Base-by-base conservation (phyloP, 768 basidiomycete genomes). In the Mycena kentingensis region DNA sequence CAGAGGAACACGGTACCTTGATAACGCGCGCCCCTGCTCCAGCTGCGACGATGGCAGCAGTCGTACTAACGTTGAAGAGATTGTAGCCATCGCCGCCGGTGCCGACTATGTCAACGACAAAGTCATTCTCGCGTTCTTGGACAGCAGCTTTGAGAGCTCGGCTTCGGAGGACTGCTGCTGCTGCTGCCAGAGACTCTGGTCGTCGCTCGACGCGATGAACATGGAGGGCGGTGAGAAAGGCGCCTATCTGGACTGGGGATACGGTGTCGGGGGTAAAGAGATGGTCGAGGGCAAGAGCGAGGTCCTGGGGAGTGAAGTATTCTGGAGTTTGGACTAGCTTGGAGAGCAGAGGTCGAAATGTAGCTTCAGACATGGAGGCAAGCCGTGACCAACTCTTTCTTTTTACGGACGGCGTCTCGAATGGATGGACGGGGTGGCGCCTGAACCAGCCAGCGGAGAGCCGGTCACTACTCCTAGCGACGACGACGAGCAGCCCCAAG, bases 61-160 rank as follows among this genome's bases (percentile, higher is more conserved):
- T 87, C 1, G 96, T 98, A 66, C 93, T 95, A 46, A 98, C 95
- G 66, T 98, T 98, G 80, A 94, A 98, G 0, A 95, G 87, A 64
- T 98, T 90, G 69, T 94, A 84, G 0, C 94, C 94, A 70, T 98
- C 97, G 6, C 97, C 96, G 11, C 96, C 93, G 0, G 93, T 94
- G 2, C 93, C 93, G 19, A 96, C 93, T 52, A 96, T 91, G 65
- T 90, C 88, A 19, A 87, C 81, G 13, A 90, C 80, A 49, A 90
- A 91, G 67, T 95, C 91, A 5, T 74, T 68, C 36, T 85, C 79
- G 2, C 67, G 67, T 26, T 80, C 77, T 47, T 84, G 75, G 31
- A 91, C 78, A 2, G 71, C 73, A 2, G 85, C 85, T 35, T 78
- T 77, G 47, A 90, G 67, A 2, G 90, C 83, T 21, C 85, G 82